Percentiles rank a stretch among this genome's conserved stretches.
These are phyloP conservation scores for Russula earlei DNA, from an alignment of 768 basidiomycete genomes.

Conservation along the genomic window DNA sequence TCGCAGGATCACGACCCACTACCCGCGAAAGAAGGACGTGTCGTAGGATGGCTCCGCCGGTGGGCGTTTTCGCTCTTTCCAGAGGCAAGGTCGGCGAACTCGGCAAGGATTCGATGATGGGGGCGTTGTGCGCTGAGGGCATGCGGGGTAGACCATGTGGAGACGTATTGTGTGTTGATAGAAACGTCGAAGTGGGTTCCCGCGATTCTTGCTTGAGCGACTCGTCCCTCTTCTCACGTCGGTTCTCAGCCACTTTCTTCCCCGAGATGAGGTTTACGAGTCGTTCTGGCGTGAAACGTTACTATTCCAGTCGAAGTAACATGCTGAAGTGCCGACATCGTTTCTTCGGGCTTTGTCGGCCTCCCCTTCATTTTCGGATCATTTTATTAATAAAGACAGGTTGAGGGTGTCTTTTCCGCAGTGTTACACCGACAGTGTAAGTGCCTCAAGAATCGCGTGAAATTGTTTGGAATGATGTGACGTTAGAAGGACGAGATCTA, in stretches of 20 bases:
- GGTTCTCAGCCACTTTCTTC: neutral
- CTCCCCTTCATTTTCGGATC: too few relatives aligned
- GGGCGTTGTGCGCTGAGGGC: neutral
- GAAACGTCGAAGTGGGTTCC: neutral
- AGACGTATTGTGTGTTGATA: neutral
- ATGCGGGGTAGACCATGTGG: neutral
- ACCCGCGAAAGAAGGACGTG: constrained; percentile 1
- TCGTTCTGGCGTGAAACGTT: too few relatives aligned
- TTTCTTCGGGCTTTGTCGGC: too few relatives aligned
- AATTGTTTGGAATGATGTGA: too few relatives aligned
- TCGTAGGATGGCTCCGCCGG: constrained; percentile 4
- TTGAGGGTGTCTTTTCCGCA: too few relatives aligned
- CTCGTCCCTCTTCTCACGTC: neutral
- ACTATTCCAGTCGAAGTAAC: neutral
- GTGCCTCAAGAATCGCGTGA: too few relatives aligned
- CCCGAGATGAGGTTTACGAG: neutral
- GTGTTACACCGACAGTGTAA: too few relatives aligned
- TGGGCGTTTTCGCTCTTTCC: constrained; percentile 8
- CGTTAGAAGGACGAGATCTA: too few relatives aligned
- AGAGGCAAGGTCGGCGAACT: neutral
- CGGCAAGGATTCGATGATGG: neutral
- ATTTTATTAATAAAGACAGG: too few relatives aligned
- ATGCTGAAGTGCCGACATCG: too few relatives aligned
- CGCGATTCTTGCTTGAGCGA: neutral
- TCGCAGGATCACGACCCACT: neutral